Evolutionary conservation across 768 basidiomycete genomes (phyloP), one percentile per base, ranked within the genome.

Genomic region (Termitomyces heimii): DNA sequence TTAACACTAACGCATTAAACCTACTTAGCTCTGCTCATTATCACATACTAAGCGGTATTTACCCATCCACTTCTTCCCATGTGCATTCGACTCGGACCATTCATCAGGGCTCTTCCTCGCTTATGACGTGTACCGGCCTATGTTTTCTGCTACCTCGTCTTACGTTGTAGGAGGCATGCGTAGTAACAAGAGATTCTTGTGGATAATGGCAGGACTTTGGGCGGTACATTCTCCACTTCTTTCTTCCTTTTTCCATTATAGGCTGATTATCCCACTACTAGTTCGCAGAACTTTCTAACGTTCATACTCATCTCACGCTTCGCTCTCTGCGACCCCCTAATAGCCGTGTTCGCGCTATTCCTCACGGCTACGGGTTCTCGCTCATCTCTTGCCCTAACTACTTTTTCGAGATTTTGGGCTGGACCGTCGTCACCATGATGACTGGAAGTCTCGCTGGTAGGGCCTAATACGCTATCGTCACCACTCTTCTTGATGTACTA

Each of bases 301-400:
- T 95, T 29, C 72, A 78, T 56, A 86, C 88, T 5, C 97, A 99
- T 68, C 65, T 94, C 56, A 92, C 82, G 14, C 80, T 98, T 20
- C 88, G 93, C 49, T 77, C 80, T 40, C 83, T 99, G 45, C 90
- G 97, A 22, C 93, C 96, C 0, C 75, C 81, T 24, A 92, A 91
- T 16, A 81, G 86, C 6, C 85, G 82, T 57, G 82, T 79, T 55
- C 88, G 96, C 48, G 86, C 81, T n/a, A 88, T 97, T 63, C 97
- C 97, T 0, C 73, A 77, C n/a, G 96, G 97, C 26, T 96, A 94
- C 62, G 95, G 94, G 6, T 99, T 98, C 74, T 77, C 84, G 54
- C 72, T 82, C n/a, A 81, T 95, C 40, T 89, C 92, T 6, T 89
- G 82, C 76, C 93, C 96, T 16, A 98, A 99, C 71, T 99, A 99